phyloP scores from a whole-genome alignment of 202 grass and related monocot species.

The Zizania palustris region DNA sequence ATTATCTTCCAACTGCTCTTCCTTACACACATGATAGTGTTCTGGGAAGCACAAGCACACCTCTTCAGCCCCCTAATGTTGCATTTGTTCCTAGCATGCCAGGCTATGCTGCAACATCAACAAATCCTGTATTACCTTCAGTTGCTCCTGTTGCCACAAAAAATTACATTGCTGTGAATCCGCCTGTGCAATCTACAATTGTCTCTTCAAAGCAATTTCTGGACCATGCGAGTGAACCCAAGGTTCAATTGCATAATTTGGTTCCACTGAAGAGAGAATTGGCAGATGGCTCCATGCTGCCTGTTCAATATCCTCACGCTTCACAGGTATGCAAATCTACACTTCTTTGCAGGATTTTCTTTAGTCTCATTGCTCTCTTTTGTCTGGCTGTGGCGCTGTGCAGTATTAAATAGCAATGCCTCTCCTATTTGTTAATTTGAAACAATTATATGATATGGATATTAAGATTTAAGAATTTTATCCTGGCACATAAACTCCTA shows the following conservation, averaged over 20 bases:
- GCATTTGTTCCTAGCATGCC: conserved; percentile 42
- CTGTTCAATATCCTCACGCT: conserved; percentile 35
- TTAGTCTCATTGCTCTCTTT: background rate
- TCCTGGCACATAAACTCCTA: background rate
- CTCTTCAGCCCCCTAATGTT: conserved; percentile 30
- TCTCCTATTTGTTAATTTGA: background rate
- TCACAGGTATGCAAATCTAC: conserved; percentile 40
- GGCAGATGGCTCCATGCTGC: conserved; percentile 22
- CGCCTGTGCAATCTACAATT: conserved; percentile 48
- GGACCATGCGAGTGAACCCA: conserved; percentile 37
- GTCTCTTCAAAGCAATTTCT: conserved; percentile 59
- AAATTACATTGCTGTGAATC: conserved; percentile 36
- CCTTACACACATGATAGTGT: conserved; percentile 54
- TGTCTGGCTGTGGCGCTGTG: background rate
- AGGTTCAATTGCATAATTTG: conserved; percentile 40
- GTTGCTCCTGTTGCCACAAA: conserved; percentile 34
- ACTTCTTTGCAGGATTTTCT: background rate
- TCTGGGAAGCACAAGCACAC: conserved; percentile 30
- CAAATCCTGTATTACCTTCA: conserved; percentile 35
- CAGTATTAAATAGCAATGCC: background rate
- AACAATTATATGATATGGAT: background rate
- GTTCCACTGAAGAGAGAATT: conserved; percentile 46
- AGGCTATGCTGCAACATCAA: conserved; percentile 46
- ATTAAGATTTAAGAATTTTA: conserved; percentile 2
- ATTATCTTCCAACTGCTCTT: conserved; percentile 64